Evolutionary conservation across 352 stramenopile species (phyloP).

Genomic region (Elongisporangium undulatum): DNA sequence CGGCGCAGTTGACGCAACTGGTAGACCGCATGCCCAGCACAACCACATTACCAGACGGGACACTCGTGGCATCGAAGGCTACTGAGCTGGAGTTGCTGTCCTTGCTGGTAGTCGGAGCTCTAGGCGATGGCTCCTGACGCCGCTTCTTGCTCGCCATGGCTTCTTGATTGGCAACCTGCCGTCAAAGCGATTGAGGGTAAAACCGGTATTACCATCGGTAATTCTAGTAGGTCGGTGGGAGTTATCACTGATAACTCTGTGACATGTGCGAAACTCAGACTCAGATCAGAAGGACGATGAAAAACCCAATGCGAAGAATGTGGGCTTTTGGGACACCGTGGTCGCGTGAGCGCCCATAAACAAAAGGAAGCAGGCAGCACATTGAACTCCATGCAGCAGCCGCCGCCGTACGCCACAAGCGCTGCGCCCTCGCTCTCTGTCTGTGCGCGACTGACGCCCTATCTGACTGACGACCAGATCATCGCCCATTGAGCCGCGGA

Average conservation of each 20-base stretch:
- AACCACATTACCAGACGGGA: constrained; percentile 57
- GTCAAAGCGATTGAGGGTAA: background rate
- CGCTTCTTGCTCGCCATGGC: background rate
- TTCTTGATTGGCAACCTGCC: background rate
- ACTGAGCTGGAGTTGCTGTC: background rate
- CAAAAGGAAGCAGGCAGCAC: background rate
- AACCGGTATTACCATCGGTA: background rate
- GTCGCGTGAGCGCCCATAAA: background rate
- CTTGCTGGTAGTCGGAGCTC: background rate
- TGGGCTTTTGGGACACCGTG: background rate
- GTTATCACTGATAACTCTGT: no score
- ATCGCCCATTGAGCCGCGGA: constrained; percentile 34
- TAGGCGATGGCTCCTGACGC: background rate
- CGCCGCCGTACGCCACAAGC: background rate
- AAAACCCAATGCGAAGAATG: background rate
- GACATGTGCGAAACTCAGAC: background rate
- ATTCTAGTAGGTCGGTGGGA: background rate
- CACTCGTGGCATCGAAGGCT: constrained; percentile 32
- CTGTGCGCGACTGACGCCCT: background rate
- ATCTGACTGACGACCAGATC: constrained; percentile 6
- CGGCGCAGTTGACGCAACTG: constrained; percentile 58
- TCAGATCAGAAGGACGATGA: background rate
- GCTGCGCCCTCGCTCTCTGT: background rate
- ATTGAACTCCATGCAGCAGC: background rate
- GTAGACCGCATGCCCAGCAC: constrained; percentile 53